Percentiles rank a stretch among this genome's conserved stretches.
Conservation (phyloP, 2,329 filamentous ascomycete genomes). For the Lachnellula occidentalis region DNA sequence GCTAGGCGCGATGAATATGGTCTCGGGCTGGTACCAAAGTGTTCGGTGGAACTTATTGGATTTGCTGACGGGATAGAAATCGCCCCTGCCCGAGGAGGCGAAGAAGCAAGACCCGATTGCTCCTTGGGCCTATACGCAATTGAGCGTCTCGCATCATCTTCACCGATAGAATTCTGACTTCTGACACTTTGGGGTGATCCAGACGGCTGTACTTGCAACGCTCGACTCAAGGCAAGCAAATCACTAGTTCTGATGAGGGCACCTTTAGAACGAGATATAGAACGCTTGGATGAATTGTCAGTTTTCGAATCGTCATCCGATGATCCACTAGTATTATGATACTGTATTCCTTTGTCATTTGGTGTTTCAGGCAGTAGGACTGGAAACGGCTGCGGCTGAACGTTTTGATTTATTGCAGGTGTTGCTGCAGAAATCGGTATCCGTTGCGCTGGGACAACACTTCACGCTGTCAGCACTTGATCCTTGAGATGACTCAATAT, state of each 20-base stretch:
- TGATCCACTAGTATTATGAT: conserved; percentile 18
- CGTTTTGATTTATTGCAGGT: not conserved
- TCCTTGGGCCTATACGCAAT: conserved; percentile 19
- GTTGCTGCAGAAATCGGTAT: not conserved
- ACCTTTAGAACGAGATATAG: conserved; percentile 9
- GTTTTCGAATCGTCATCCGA: conserved; percentile 18
- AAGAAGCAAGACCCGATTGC: conserved; percentile 7
- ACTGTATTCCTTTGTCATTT: conserved; percentile 12
- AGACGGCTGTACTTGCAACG: conserved; percentile 14
- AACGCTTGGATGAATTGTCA: conserved; percentile 6
- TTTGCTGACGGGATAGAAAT: conserved; percentile 16
- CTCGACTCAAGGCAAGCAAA: conserved; percentile 15
- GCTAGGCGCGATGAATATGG: conserved; percentile 34
- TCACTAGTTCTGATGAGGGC: conserved; percentile 24
- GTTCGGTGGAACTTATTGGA: conserved; percentile 6
- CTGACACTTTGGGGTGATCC: conserved; percentile 18
- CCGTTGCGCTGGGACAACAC: not conserved
- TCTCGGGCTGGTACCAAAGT: conserved; percentile 12
- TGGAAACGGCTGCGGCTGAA: conserved; percentile 5
- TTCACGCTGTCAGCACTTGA: not conserved
- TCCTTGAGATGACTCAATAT: not conserved
- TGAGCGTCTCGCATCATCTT: conserved; percentile 13
- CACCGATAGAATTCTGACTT: conserved; percentile 17
- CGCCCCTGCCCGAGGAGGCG: conserved; percentile 9
- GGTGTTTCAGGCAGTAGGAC: conserved; percentile 15